Conservation (phyloP, 345 rosid species). For the Iberis pinnata region DNA sequence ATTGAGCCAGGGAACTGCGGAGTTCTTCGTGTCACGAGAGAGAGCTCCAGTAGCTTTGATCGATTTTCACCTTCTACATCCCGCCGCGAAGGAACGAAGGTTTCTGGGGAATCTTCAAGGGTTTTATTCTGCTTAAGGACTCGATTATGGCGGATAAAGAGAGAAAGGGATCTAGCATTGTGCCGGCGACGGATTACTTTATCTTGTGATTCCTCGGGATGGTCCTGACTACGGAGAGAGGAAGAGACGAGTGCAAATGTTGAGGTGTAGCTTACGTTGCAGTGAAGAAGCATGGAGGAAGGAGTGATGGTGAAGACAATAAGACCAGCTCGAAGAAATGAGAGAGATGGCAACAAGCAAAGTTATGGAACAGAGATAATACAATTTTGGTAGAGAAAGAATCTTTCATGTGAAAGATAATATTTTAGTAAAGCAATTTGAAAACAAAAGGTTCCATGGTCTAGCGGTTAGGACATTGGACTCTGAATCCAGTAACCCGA, state of each 20-base stretch:
- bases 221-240: conserved; percentile 25
- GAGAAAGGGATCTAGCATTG: conserved; percentile 44
- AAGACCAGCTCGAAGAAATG: conserved; percentile 14
- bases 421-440: too few species aligned
- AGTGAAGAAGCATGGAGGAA: conserved; percentile 28
- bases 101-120: conserved; percentile 13
- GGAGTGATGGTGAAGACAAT: conserved; percentile 18
- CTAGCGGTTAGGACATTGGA: conserved; percentile 92
- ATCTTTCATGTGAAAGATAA: too few species aligned
- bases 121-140: conserved; percentile 12
- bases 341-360: background rate
- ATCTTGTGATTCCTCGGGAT: conserved; percentile 20
- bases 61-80: conserved; percentile 33
- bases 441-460: conserved; percentile 49
- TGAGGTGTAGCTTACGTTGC: conserved; percentile 21
- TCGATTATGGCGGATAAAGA: conserved; percentile 37
- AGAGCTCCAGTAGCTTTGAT: conserved; percentile 47
- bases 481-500: conserved; percentile 94
- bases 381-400: background rate
- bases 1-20: conserved; percentile 69
- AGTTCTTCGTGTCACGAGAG: conserved; percentile 48
- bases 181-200: conserved; percentile 44
- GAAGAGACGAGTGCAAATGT: conserved; percentile 27
- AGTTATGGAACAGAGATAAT: background rate
- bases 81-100: conserved; percentile 21